Evolutionary conservation across 139 green algal genomes (phyloP).

Genomic region (Tetraselmis striata): DNA sequence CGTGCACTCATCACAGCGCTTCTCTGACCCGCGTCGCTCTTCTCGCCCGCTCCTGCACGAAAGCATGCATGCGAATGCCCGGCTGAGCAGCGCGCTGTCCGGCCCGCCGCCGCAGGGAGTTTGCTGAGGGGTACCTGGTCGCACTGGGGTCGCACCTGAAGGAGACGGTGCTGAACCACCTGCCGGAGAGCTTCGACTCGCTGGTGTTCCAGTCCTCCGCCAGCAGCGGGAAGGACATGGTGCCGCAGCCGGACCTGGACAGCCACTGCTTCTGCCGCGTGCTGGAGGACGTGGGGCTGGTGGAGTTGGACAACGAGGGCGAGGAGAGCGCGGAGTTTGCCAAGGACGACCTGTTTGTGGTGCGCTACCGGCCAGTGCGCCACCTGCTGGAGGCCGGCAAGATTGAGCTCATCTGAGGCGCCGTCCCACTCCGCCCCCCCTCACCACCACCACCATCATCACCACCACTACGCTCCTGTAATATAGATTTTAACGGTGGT

Average conservation of each 20-base stretch:
- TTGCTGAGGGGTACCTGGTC: conserved; percentile 31
- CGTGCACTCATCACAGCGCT: too few relatives aligned
- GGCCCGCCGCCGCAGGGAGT: neutral
- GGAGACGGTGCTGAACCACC: conserved; percentile 21
- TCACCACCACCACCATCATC: too few relatives aligned
- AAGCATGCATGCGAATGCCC: too few relatives aligned
- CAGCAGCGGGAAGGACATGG: conserved; percentile 33
- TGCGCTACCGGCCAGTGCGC: conserved; percentile 31
- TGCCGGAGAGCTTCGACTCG: conserved; percentile 26
- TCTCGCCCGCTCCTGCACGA: too few relatives aligned
- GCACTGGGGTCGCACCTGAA: conserved; percentile 31
- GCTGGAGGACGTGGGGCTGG: conserved; percentile 33
- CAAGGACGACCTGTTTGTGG: conserved; percentile 43
- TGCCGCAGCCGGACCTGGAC: conserved; percentile 33
- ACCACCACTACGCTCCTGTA: too few relatives aligned
- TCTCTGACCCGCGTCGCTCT: too few relatives aligned
- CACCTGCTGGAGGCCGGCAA: conserved; percentile 22
- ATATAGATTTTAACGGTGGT: too few relatives aligned
- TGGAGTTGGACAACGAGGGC: conserved; percentile 36
- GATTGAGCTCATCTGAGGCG: conserved; percentile 31
- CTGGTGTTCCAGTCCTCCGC: conserved; percentile 30
- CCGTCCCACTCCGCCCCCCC: too few relatives aligned
- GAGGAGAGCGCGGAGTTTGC: conserved; percentile 33
- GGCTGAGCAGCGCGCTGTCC: too few relatives aligned
- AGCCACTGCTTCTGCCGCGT: conserved; percentile 40